Base-by-base conservation (phyloP, 305 asterid genomes). In the Ruellia speciosa region DNA sequence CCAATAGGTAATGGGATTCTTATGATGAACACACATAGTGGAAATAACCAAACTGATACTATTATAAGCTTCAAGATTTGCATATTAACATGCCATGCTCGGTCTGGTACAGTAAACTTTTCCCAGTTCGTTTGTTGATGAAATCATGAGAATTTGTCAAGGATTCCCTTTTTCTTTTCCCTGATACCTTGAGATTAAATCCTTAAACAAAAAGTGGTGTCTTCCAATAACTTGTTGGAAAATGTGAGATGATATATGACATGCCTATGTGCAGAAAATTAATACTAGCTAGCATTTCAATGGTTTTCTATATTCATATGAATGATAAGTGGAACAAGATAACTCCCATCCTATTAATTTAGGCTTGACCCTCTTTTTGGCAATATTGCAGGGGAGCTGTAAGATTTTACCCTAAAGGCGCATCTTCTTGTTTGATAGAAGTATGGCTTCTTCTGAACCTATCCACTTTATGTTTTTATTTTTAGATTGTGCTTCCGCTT, bases 321-420 rank as follows among this genome's bases (percentile, higher is more conserved):
- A 56, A 19, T 24, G 18, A 18, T 39, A 18, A 37, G 53, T 14
- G 12, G 55, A 31, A n/a, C 6, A 56, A 41, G 63, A 0, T 11
- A 19, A 49, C 14, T 31, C 31, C 31, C 31, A 24, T 24, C 31
- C 31, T 4, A 2, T 24, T 24, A 35, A 39, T 53, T 31, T 34
- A 40, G 48, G 60, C 62, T 66, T 65, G 64, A 59, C 34, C 59
- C 68, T 50, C 39, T 37, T 37, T 37, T 7, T 37, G 2, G 58
- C 39, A 15, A 49, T 61, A 60, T 76, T 66, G 81, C 92, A 90
- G 96, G 90, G 97, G 98, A 59, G 92, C 90, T 56, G 95, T 87
- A 40, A 81, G 96, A 54, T 90, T 90, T 79, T 90, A 71, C 64
- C 96, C 96, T 15, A 83, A 80, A 72, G 96, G 94, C 2, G 75